A percentile compares a stretch with the other conserved stretches of the same genome.
phyloP scores from a whole-genome alignment of 176 grass and related monocot species.

The Themeda triandra region DNA sequence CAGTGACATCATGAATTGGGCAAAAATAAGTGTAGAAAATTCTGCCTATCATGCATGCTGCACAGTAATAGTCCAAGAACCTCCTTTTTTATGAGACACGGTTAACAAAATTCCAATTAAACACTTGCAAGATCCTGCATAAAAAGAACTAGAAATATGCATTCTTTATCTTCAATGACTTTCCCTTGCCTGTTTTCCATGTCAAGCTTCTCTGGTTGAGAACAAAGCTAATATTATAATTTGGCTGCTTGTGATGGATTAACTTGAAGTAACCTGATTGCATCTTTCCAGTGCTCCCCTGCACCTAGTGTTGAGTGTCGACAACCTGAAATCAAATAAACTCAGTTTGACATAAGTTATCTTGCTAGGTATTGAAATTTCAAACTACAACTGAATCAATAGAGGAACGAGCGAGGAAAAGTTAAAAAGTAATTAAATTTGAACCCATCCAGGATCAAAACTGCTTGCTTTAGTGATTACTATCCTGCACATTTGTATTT shows the following conservation, averaged over 20 bases:
- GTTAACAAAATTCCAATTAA: not conserved
- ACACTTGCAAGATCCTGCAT: not conserved
- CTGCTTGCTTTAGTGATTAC: not conserved
- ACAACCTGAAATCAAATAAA: not conserved
- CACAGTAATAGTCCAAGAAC: not conserved
- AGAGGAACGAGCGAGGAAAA: not conserved
- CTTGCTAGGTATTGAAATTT: not conserved
- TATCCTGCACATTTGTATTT: not conserved
- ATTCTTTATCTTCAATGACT: slow-evolving; percentile 1
- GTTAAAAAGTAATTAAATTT: not conserved
- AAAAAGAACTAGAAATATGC: not conserved
- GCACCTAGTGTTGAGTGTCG: not conserved
- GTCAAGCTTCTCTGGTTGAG: not conserved
- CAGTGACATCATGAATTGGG: not conserved
- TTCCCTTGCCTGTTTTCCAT: not conserved
- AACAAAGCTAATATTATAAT: not conserved
- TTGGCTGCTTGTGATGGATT: not conserved
- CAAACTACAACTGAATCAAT: not conserved
- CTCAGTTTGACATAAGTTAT: not conserved
- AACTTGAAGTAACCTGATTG: not conserved
- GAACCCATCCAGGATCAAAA: not conserved
- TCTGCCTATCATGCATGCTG: too few species aligned
- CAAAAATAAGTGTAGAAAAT: too few species aligned
- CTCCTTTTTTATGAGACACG: not conserved
- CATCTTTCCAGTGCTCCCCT: not conserved